A percentile compares a stretch with the other conserved stretches of the same genome.
phyloP scores from a whole-genome alignment of 176 grass and related monocot species.

The Saccharum spontaneum region DNA sequence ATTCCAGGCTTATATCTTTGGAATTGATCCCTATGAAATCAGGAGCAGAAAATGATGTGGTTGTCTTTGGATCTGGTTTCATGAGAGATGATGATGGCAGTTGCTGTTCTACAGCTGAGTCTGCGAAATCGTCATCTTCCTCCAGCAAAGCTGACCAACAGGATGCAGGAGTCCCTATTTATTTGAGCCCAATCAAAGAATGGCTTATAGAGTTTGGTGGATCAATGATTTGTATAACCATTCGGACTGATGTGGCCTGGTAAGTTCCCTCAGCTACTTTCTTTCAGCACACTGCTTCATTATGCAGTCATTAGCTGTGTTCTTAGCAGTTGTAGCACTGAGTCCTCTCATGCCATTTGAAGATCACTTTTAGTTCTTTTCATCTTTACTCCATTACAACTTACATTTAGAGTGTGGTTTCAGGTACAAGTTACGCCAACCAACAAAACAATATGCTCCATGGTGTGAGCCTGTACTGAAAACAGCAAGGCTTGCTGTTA shows the following conservation, averaged over 20 bases:
- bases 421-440: conserved; percentile 90
- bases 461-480: conserved; percentile 91
- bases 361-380: conserved; percentile 12
- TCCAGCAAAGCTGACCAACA: conserved; percentile 45
- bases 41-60: conserved; percentile 87
- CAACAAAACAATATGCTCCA: conserved; percentile 84
- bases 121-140: conserved; percentile 45
- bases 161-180: conserved; percentile 82
- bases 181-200: conserved; percentile 94
- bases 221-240: conserved; percentile 92
- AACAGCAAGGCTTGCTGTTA: conserved; percentile 89
- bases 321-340: background rate
- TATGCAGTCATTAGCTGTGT: conserved; percentile 7
- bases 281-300: conserved; percentile 5
- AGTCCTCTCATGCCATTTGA: conserved; percentile 1
- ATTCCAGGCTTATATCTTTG: conserved; percentile 89
- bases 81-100: conserved; percentile 98
- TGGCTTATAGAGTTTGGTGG: conserved; percentile 98
- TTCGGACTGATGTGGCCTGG: conserved; percentile 96
- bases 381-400: conserved; percentile 1
- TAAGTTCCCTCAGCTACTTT: conserved; percentile 34
- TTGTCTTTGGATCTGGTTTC: conserved; percentile 88
- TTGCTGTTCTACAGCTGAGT: conserved; percentile 67
- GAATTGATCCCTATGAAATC: conserved; percentile 96
- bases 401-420: conserved; percentile 46